Percentiles rank a stretch among this genome's conserved stretches.
Conservation (phyloP, 1,284 basidiomycete genomes). For the Sphagnurus paluster region DNA sequence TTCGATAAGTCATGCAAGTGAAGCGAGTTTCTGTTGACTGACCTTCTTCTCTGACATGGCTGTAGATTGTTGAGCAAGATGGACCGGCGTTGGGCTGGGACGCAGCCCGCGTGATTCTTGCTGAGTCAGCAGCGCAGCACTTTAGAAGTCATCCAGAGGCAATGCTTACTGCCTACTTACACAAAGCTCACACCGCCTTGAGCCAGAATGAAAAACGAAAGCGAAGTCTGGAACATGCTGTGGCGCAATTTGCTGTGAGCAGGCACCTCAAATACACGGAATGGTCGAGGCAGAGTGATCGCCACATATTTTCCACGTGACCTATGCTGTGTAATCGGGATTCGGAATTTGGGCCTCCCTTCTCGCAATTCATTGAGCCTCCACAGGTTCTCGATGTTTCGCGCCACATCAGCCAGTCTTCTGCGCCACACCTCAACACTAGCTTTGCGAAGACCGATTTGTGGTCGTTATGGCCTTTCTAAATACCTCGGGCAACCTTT, state of each 20-base stretch:
- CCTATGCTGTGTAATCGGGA: no score
- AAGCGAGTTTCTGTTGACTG: not conserved
- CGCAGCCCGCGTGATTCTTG: conserved; percentile 7
- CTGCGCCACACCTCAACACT: not conserved
- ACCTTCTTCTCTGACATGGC: conserved; percentile 34
- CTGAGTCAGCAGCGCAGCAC: conserved; percentile 16
- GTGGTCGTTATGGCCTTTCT: not conserved
- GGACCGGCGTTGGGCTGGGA: not conserved
- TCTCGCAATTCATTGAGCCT: not conserved
- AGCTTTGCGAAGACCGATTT: not conserved
- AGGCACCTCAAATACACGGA: no score
- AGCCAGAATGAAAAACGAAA: no score
- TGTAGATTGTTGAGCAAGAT: not conserved
- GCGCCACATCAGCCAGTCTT: not conserved
- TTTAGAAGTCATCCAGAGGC: no score
- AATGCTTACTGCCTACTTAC: no score
- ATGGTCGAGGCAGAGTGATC: no score
- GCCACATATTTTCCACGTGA: no score
- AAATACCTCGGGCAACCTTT: no score
- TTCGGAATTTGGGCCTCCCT: no score
- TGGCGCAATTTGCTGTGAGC: no score
- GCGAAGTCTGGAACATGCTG: no score
- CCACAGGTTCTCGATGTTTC: not conserved
- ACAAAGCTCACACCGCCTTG: no score
- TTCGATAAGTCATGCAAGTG: not conserved